phyloP scores from a whole-genome alignment of 2,329 filamentous ascomycete species.

The Pestalotiopsis sp. region DNA sequence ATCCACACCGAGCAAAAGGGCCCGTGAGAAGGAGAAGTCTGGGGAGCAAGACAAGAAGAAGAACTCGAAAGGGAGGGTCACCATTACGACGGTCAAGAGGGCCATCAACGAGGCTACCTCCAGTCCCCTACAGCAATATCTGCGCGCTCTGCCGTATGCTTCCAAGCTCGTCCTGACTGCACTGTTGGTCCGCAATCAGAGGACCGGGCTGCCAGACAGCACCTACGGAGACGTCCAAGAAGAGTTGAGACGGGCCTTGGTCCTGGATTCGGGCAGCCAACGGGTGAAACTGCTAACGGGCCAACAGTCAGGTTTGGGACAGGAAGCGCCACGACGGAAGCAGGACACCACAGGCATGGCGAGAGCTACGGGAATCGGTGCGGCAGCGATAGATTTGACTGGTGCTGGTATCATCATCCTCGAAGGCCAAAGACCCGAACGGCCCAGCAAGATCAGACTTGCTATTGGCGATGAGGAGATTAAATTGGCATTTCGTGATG shows the following conservation, averaged over 20 bases:
- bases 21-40: slow-evolving; percentile 26
- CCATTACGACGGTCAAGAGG: slow-evolving; percentile 89
- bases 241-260: slow-evolving; percentile 73
- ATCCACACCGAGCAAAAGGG: slow-evolving; percentile 64
- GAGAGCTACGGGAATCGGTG: slow-evolving; percentile 50
- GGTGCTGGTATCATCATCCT: slow-evolving; percentile 87
- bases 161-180: slow-evolving; percentile 87
- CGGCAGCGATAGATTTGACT: slow-evolving; percentile 79
- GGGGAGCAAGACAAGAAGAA: slow-evolving; percentile 37
- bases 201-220: slow-evolving; percentile 85
- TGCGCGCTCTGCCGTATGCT: slow-evolving; percentile 78
- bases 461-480: slow-evolving; percentile 91
- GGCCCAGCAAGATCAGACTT: slow-evolving; percentile 84
- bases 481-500: slow-evolving; percentile 82
- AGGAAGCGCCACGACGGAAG: slow-evolving; percentile 20
- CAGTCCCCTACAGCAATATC: slow-evolving; percentile 86
- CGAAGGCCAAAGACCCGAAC: slow-evolving; percentile 78
- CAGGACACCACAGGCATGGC: slow-evolving; percentile 18
- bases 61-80: slow-evolving; percentile 64
- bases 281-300: slow-evolving; percentile 60
- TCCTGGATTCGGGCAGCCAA: slow-evolving; percentile 61
- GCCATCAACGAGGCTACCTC: slow-evolving; percentile 95
- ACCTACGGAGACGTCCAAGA: slow-evolving; percentile 88
- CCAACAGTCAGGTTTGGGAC: slow-evolving; percentile 1
- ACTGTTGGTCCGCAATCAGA: slow-evolving; percentile 74